These are phyloP conservation scores for Haematococcus sp. DNA, from an alignment of 139 green algal genomes.

Conservation along the genomic window DNA sequence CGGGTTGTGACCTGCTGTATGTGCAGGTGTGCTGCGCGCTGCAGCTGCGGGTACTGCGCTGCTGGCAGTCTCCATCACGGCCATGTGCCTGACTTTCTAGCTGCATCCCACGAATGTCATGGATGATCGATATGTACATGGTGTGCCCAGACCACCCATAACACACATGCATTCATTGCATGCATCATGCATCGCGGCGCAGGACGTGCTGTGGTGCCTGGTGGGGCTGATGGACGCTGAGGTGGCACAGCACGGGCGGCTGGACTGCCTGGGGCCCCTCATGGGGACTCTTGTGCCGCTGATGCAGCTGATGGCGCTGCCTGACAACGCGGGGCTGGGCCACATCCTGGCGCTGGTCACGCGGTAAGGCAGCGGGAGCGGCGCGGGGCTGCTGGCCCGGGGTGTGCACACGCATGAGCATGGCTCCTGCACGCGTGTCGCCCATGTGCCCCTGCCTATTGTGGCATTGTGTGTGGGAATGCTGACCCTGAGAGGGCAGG, in stretches of 20 bases:
- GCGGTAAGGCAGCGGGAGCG: no score
- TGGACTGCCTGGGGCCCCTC: background rate
- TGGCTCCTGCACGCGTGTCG: no score
- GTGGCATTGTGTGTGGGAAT: no score
- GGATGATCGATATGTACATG: no score
- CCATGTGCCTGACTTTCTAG: background rate
- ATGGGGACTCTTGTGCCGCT: slow-evolving; percentile 3
- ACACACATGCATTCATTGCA: slow-evolving; percentile 1
- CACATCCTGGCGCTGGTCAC: background rate
- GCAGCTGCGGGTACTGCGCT: background rate
- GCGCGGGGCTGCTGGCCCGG: no score
- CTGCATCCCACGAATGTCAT: background rate
- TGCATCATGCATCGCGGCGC: no score
- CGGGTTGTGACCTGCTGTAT: slow-evolving; percentile 7
- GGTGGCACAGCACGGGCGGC: background rate
- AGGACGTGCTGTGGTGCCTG: slow-evolving; percentile 7
- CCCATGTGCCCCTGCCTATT: no score
- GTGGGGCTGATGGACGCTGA: background rate
- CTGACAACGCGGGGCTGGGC: background rate
- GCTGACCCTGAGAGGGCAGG: no score
- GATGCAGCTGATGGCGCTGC: background rate
- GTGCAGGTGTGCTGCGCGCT: background rate
- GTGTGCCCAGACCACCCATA: no score
- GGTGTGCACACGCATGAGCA: no score
- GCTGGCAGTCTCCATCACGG: background rate